Evolutionary conservation across 371 early-diverging fungal species (phyloP).

Genomic region (Cokeromyces recurvatus): DNA sequence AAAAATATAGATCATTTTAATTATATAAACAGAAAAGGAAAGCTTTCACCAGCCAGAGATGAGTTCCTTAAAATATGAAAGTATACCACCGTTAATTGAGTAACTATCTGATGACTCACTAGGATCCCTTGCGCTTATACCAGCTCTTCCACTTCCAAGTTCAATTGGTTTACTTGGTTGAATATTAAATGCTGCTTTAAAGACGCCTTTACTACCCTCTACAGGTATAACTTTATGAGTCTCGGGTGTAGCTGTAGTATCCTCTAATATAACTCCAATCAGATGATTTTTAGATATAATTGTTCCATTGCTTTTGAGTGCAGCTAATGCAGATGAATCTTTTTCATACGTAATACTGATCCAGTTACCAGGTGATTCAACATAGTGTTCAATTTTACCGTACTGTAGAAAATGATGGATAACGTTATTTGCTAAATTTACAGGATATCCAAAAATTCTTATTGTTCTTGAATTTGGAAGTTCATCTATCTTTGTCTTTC

Average conservation of each 20-base stretch:
- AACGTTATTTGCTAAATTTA: conserved; percentile 19
- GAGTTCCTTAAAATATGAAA: conserved; percentile 1
- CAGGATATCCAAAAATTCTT: conserved; percentile 37
- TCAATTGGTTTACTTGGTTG: not conserved
- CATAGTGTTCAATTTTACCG: conserved; percentile 27
- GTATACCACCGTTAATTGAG: not conserved
- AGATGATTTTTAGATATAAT: conserved; percentile 9
- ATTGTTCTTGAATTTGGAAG: conserved; percentile 7
- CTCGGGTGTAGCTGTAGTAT: not conserved
- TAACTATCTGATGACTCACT: not conserved
- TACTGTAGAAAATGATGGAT: conserved; percentile 25
- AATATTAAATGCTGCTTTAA: no score
- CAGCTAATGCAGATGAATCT: conserved; percentile 20
- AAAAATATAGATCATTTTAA: no score
- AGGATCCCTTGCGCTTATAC: conserved; percentile 13
- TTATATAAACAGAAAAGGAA: no score
- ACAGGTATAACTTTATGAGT: not conserved
- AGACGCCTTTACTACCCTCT: not conserved
- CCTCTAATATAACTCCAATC: conserved; percentile 6
- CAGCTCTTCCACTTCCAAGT: conserved; percentile 11
- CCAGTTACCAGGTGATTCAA: conserved; percentile 32
- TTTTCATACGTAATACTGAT: conserved; percentile 31
- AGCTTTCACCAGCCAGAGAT: conserved; percentile 19
- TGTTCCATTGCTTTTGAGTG: conserved; percentile 29
- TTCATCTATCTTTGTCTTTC: not conserved